Percentiles rank a stretch among this genome's conserved stretches.
Evolutionary conservation across 78 protist genomes (phyloP).

Genomic region (Dictyostelium firmibasis): DNA sequence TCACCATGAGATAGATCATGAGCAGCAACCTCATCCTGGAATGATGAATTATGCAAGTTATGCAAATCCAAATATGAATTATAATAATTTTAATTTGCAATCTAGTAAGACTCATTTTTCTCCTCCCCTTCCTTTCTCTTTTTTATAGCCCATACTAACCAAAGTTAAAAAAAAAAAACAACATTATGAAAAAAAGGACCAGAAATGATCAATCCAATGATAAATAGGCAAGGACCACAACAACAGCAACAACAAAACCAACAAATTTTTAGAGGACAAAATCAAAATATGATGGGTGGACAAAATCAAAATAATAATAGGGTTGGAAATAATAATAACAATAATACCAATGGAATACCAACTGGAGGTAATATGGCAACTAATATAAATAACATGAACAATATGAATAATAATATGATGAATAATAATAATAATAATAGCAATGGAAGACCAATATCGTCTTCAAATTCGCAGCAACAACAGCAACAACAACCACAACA

Average conservation of each 20-base stretch:
- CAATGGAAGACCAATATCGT: background rate
- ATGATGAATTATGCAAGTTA: slow-evolving; percentile 29
- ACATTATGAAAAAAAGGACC: background rate
- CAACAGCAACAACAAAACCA: background rate
- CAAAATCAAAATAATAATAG: background rate
- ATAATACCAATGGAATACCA: background rate
- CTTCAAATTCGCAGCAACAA: background rate
- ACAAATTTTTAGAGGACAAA: background rate
- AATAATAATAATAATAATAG: background rate
- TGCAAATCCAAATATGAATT: slow-evolving; percentile 10
- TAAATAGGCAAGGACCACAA: slow-evolving; percentile 21
- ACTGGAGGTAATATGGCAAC: background rate
- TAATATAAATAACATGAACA: slow-evolving; percentile 28
- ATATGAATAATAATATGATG: background rate
- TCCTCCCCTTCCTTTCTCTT: background rate
- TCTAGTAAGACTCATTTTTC: background rate
- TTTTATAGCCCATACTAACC: background rate
- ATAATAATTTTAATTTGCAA: slow-evolving; percentile 17
- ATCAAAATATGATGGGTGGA: background rate
- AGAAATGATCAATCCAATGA: slow-evolving; percentile 22
- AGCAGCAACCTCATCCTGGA: background rate
- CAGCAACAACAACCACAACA: background rate
- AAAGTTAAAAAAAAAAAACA: background rate
- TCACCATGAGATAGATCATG: background rate
- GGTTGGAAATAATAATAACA: background rate